Evolutionary conservation across 2,329 filamentous ascomycete genomes (phyloP), one percentile per base, ranked within the genome.

Genomic region (Didymella keratinophila): DNA sequence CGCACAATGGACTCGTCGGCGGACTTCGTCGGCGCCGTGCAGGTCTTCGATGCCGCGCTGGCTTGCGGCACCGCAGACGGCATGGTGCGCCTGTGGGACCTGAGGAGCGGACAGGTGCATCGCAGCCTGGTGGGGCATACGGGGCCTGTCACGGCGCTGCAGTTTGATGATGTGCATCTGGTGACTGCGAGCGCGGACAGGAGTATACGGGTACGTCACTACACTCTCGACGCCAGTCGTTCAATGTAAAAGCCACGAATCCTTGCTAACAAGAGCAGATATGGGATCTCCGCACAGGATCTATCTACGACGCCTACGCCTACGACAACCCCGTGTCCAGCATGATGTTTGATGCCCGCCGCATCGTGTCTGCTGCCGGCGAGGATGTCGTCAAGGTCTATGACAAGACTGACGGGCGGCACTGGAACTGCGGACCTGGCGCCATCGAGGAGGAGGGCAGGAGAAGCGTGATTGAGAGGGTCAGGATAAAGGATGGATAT

Each of bases 301-400:
- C 93, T 32, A 97, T 99, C 68, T 90, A 90, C 76, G 95, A 99
- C 76, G 95, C 94, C 18, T 99, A 93, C 77, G 95, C 94, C 21
- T 99, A 98, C 79, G 93, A 98, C 72, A 85, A 91, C 71, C 88
- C 93, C 0, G 86, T 99, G 56, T 96, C 93, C 30, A 92, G 89
- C 81, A 97, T 98, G 93, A 96, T 96, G 89, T 99, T 99, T 75
- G 95, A 99, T 78, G 81, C 87, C 14, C 88, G 93, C 51, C 87
- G 93, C 49, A 99, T 99, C 66, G 93, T 95, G 32, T 87, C 90
- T 51, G 94, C 95, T 2, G 93, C 93, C 0, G 91, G 93, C 41
- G 95, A 98, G 77, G 89, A 93, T 71, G 92, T 98, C 23, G 93
- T 95, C 68, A 99, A 99, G 80, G 90, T 99, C 59, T 99, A 98